Percentiles rank a stretch among this genome's conserved stretches.
phyloP scores from a whole-genome alignment of 495 filamentous ascomycete genomes.

The Aeminium ludgeri region DNA sequence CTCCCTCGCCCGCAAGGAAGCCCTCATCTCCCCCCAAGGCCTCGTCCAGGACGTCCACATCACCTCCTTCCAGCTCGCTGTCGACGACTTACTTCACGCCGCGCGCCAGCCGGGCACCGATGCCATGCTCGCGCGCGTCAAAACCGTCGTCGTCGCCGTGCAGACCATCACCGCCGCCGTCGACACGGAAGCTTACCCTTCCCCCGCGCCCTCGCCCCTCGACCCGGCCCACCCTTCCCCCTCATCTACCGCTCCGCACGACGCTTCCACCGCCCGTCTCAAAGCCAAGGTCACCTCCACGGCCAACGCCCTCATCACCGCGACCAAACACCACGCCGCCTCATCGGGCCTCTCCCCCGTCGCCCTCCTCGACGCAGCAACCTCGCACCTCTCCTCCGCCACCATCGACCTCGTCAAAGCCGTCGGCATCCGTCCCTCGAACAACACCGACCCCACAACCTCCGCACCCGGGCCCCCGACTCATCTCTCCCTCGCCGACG shows the following conservation, averaged over 20 bases:
- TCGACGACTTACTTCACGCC: conserved; percentile 75
- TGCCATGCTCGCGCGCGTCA: conserved; percentile 58
- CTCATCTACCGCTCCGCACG: too few relatives aligned
- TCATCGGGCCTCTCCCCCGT: conserved; percentile 79
- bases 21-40: conserved; percentile 51
- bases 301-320: conserved; percentile 89
- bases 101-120: conserved; percentile 57
- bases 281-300: conserved; percentile 71
- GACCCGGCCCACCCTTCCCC: conserved; percentile 26
- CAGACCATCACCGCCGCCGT: conserved; percentile 56
- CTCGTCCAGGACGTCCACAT: conserved; percentile 80
- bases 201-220: conserved; percentile 11
- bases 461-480: not conserved
- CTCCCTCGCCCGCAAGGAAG: conserved; percentile 10
- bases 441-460: conserved; percentile 18
- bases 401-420: conserved; percentile 68
- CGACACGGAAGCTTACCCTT: conserved; percentile 17
- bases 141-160: conserved; percentile 60
- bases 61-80: conserved; percentile 85
- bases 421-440: conserved; percentile 68
- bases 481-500: not conserved
- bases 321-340: conserved; percentile 71
- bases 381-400: conserved; percentile 73
- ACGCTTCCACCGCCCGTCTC: conserved; percentile 43
- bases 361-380: conserved; percentile 85